Base-by-base conservation (phyloP, 1,284 basidiomycete genomes). In the Stygiomarasmius scandens region DNA sequence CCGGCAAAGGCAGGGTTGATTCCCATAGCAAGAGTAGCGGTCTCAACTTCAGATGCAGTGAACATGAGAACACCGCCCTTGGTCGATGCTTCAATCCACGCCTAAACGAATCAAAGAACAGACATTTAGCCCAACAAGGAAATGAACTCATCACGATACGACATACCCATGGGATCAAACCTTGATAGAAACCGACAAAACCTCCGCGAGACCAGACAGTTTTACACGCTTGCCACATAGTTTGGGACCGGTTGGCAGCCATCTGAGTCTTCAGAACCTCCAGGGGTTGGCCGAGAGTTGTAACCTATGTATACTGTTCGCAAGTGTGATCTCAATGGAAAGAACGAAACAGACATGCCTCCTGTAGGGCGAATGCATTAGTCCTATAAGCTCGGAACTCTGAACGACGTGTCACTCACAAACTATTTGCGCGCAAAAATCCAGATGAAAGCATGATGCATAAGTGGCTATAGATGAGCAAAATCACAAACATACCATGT, bases 251-350 rank as follows among this genome's bases (percentile, higher is more conserved):
- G 78, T 95, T 95, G 51, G 94, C 93, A 55, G 95, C 95, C 95
- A 98, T 97, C 71, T 98, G 96, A 11, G 97, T 99, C 80, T 99
- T 99, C 69, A 98, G 77, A 44, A 99, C 97, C 78, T 99, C 97
- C 56, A 99, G 81, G 19, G 97, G 97, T 79, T 99, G 97, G 47
- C 97, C 97, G 44, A 99, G 85, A 11, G 97, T 98, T 55, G 97
- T 98, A 62, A 99, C 96, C 89, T 89, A 65, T 29, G 10, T 24
- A 41, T 19, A 44, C 36, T 16, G 32, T 48, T 23, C 23, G 19
- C 46, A 22, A 11, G 47, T 16, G 16, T 38, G 29, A 23, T 41
- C 23, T 57, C n/a, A 12, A 48, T 56, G 46, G 27, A 38, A 29
- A 29, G 52, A 56, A 48, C 34, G 36, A 56, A 61, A 54, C 36